Evolutionary conservation across 139 green algal genomes (phyloP).

Genomic region (Picocystis salinarum): DNA sequence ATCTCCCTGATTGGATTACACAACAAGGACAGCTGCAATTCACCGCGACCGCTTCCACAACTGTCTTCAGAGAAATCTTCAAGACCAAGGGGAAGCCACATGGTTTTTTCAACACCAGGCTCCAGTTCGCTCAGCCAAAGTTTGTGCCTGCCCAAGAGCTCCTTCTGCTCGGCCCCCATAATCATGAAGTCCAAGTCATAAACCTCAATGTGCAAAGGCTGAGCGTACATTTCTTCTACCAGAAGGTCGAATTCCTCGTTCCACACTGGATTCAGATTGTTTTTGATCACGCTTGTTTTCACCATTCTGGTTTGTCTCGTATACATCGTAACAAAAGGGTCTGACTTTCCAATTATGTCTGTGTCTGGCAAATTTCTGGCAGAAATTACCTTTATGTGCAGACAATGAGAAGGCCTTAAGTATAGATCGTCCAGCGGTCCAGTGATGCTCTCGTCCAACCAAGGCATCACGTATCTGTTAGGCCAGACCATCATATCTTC

Average conservation of each 20-base stretch:
- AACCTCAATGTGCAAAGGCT: conserved; percentile 20
- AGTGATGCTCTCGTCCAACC: conserved; percentile 21
- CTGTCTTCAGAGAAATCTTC: no score
- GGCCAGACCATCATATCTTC: conserved; percentile 33
- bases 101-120: no score
- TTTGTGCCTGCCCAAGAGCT: no score
- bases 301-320: background rate
- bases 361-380: background rate
- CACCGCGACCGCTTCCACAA: no score
- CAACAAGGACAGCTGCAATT: no score
- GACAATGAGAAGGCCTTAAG: conserved; percentile 11
- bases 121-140: no score
- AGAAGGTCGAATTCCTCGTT: conserved; percentile 36
- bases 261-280: conserved; percentile 20
- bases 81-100: no score
- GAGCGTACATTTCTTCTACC: conserved; percentile 16
- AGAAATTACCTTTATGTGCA: background rate
- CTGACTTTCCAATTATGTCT: background rate
- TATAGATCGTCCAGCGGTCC: conserved; percentile 27
- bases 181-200: conserved; percentile 44
- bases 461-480: conserved; percentile 33
- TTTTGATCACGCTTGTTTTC: conserved; percentile 14
- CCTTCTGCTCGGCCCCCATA: no score
- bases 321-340: background rate
- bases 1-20: no score